Base-by-base conservation (phyloP, 2,329 filamentous ascomycete genomes). In the Neurospora sp. region DNA sequence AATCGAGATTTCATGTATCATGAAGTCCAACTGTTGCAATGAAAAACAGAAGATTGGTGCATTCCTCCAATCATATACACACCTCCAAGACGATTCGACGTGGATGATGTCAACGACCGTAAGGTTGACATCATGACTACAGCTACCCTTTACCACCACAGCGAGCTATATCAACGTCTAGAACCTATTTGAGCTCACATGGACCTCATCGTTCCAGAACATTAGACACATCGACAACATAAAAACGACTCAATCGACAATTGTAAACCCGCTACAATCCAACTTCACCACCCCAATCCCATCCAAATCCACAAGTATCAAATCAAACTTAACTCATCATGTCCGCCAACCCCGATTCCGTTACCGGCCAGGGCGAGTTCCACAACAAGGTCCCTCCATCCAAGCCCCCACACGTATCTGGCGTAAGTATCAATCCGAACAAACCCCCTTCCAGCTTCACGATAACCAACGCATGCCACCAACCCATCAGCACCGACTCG, bases 401-500 rank as follows among this genome's bases (percentile, higher is more conserved):
- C 4, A 82, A 86, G 74, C 88, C 87, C 15, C 82, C 38, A 85
- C 79, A 36, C 33, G 33, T 36, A 39, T 81, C 83, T 67, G 87
- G 87, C 23, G 86, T 88, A 84, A 79, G 84, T 81, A 9, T 66
- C 38, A 23, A 5, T 23, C 4, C 13, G 36, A 11, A 19, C 46
- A 62, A 7, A 28, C 28, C 13, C 6, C 5, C 13, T n/a, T 36
- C 13, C 13, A 4, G 52, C 15, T 33, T 62, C 13, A 62, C 15
- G 6, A 4, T 19, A 4, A 52, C 40, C 67, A 36, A 75, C 39
- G 72, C 46, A 68, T 39, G 8, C 7, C 46, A 36, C 28, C 7
- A 19, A 36, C 28, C 15, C 23, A 62, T 5, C 74, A 91, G 89
- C 90, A 93, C 79, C 83, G 88, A 76, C 84, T 86, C 3, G 90